Percentiles rank a stretch among this genome's conserved stretches.
Conservation (phyloP, 2,329 filamentous ascomycete genomes). For the Fusarium goolgardi region DNA sequence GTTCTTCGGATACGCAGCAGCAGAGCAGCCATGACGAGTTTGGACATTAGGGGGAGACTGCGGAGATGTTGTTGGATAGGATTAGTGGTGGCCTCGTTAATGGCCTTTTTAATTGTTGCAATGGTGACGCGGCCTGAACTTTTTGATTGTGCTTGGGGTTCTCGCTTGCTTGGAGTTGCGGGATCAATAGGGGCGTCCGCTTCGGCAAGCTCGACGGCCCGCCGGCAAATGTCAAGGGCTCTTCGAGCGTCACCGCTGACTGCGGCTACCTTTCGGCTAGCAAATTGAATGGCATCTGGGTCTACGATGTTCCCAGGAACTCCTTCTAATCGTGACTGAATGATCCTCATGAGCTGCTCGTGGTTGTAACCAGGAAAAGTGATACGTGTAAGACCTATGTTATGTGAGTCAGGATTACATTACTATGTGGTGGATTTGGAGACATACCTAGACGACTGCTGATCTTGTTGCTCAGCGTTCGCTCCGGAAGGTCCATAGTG, state of each 20-base stretch:
- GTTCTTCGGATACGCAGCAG: slow-evolving; percentile 82
- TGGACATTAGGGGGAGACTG: slow-evolving; percentile 81
- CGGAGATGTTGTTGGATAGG: slow-evolving; percentile 91
- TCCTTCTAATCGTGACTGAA: slow-evolving; percentile 89
- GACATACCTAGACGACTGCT: slow-evolving; percentile 79
- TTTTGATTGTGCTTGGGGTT: slow-evolving; percentile 45
- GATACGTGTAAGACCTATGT: slow-evolving; percentile 81
- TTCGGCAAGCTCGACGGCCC: slow-evolving; percentile 95
- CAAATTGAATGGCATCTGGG: slow-evolving; percentile 93
- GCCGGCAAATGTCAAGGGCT: slow-evolving; percentile 92
- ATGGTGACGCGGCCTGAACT: slow-evolving; percentile 78
- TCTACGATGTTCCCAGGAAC: slow-evolving; percentile 92
- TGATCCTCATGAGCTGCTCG: slow-evolving; percentile 96
- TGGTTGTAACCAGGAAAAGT: slow-evolving; percentile 98
- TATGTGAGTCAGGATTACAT: not conserved
- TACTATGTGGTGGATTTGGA: not conserved
- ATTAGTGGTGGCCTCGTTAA: slow-evolving; percentile 93
- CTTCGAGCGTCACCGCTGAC: slow-evolving; percentile 94
- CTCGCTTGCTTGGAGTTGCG: slow-evolving; percentile 71
- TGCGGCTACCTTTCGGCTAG: slow-evolving; percentile 93
- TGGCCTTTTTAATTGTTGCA: slow-evolving; percentile 91
- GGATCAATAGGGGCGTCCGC: slow-evolving; percentile 67
- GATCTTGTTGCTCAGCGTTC: slow-evolving; percentile 98
- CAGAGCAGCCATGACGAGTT: slow-evolving; percentile 86
- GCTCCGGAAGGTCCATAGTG: slow-evolving; percentile 97